These are phyloP conservation scores for Phytophthora tubulina DNA, from an alignment of 352 stramenopile species.

Conservation along the genomic window DNA sequence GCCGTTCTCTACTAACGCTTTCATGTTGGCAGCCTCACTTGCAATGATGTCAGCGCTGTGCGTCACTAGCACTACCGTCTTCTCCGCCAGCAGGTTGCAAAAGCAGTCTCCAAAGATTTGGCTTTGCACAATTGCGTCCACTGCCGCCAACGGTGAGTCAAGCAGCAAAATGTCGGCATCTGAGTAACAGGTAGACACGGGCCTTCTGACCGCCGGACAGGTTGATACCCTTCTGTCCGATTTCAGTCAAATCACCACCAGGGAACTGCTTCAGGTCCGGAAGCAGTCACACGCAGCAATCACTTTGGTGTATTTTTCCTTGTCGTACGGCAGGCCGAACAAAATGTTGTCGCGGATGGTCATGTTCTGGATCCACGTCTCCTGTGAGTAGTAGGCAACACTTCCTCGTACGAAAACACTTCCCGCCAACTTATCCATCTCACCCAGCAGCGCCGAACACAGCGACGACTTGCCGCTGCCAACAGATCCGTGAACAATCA, in stretches of 20 bases:
- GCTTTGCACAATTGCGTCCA: slow-evolving; percentile 94
- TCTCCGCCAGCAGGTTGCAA: slow-evolving; percentile 45
- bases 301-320: slow-evolving; percentile 58
- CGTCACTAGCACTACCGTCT: slow-evolving; percentile 92
- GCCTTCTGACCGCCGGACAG: slow-evolving; percentile 94
- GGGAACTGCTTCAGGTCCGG: slow-evolving; percentile 90
- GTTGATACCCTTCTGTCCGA: slow-evolving; percentile 96
- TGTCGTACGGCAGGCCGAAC: slow-evolving; percentile 79
- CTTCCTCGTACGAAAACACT: slow-evolving; percentile 49
- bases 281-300: slow-evolving; percentile 78
- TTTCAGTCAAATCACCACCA: slow-evolving; percentile 92
- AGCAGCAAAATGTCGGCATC: slow-evolving; percentile 69
- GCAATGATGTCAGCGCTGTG: slow-evolving; percentile 84
- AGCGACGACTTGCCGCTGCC: slow-evolving; percentile 69
- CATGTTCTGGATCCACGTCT: slow-evolving; percentile 95
- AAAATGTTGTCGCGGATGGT: slow-evolving; percentile 95
- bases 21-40: slow-evolving; percentile 38
- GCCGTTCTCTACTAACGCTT: slow-evolving; percentile 40
- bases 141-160: slow-evolving; percentile 92
- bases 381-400: slow-evolving; percentile 84
- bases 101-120: slow-evolving; percentile 83
- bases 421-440: slow-evolving; percentile 83
- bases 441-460: slow-evolving; percentile 57
- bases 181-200: slow-evolving; percentile 72
- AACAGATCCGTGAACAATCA: slow-evolving; percentile 60